Evolutionary conservation across 371 early-diverging fungal species (phyloP), one percentile per base, ranked within the genome.

Genomic region (Ordospora colligata): DNA sequence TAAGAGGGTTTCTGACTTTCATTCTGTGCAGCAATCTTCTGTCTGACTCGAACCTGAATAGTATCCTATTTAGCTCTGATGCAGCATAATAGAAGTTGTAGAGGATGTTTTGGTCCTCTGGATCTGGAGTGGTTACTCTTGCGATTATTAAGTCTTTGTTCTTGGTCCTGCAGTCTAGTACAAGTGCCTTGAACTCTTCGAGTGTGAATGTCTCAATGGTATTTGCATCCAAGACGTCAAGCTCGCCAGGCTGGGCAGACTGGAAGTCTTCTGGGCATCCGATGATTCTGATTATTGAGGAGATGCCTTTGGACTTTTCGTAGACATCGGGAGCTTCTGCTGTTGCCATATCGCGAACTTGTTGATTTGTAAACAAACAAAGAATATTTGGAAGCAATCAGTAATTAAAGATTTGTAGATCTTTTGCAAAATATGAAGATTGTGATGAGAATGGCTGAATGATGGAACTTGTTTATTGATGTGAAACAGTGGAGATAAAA

Each of bases 1-100:
- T 90, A 23, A 90, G 77, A 3, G 90, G 90, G 80, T 91, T 91
- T 74, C 88, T 87, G 5, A 91, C 90, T 76, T 87, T 88, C 91
- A 91, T 90, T 63, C 91, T 83, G 68, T 91, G 85, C n/a, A 85
- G 70, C 17, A 85, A 52, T 67, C 82, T 79, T 66, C 85, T 76
- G 50, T 76, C 78, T 53, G 81, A 49, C 70, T 90, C 89, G 3
- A 89, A 90, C 45, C 88, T 82, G 77, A 90, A 90, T 25, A 90
- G 77, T 40, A 90, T 88, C 79, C 89, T 89, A 82, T 91, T 91
- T 69, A 91, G 88, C 53, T 90, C 89, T 67, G 89, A 89, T 9
- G 90, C 91, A 0, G 88, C 85, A 80, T 91, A 91, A 76, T 89
- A 89, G 17, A 86, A 87, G 80, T 87, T 87, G 74, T 87, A 88